Evolutionary conservation across 2,329 filamentous ascomycete species (phyloP).

Genomic region (Coniochaeta sp.): DNA sequence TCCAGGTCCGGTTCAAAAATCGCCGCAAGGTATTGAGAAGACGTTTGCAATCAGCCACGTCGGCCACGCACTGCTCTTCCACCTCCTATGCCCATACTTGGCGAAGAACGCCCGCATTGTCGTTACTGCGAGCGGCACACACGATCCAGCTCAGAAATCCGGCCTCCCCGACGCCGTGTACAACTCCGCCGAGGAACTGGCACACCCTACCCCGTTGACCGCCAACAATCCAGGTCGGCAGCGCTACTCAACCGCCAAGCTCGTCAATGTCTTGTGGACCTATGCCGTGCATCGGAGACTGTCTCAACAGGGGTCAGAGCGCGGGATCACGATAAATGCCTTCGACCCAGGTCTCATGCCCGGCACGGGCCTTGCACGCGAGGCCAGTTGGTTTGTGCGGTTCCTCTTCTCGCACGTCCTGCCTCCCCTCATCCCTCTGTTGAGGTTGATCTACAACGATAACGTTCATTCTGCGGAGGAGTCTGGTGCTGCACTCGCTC

Average conservation of each 20-base stretch:
- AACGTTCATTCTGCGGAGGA: constrained; percentile 31
- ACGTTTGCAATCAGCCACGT: constrained; percentile 43
- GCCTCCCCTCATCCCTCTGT: constrained; percentile 24
- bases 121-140: constrained; percentile 34
- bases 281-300: constrained; percentile 34
- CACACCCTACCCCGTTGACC: constrained; percentile 24
- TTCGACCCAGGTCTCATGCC: constrained; percentile 42
- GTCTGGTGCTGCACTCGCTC: constrained; percentile 30
- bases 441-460: constrained; percentile 19
- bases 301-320: constrained; percentile 8
- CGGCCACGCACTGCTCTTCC: constrained; percentile 31
- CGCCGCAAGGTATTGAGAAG: constrained; percentile 32
- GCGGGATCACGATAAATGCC: constrained; percentile 28
- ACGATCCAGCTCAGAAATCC: constrained; percentile 35
- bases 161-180: constrained; percentile 31
- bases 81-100: constrained; percentile 32
- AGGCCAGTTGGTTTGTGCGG: constrained; percentile 14
- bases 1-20: constrained; percentile 17
- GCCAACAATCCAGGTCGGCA: constrained; percentile 19
- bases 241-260: constrained; percentile 36
- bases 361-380: constrained; percentile 32
- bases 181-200: constrained; percentile 34
- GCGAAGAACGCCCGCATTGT: constrained; percentile 32
- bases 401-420: constrained; percentile 28
- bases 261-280: constrained; percentile 37